Conservation (phyloP, 768 basidiomycete genomes). For the Roridomyces roridus region DNA sequence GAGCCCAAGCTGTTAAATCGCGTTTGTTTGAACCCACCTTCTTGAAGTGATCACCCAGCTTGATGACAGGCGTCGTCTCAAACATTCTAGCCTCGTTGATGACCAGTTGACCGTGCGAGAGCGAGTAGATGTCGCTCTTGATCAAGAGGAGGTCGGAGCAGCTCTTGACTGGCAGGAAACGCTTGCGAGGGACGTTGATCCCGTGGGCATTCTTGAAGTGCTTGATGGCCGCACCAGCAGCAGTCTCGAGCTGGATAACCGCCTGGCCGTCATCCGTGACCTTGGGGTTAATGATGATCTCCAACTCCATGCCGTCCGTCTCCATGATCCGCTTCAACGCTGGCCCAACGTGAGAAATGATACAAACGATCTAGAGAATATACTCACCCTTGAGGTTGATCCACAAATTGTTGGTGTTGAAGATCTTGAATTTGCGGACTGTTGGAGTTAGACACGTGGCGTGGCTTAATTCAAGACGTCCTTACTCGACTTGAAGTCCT, state of each 20-base stretch:
- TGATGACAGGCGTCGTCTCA: conserved; percentile 91
- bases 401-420: conserved; percentile 88
- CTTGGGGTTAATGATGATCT: conserved; percentile 95
- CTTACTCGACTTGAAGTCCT: conserved; percentile 88
- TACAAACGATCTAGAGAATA: background rate
- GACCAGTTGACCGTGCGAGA: conserved; percentile 86
- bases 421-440: conserved; percentile 93
- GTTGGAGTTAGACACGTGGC: conserved; percentile 13
- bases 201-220: conserved; percentile 92
- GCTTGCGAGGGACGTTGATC: conserved; percentile 92
- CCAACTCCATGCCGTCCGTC: conserved; percentile 84
- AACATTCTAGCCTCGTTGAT: conserved; percentile 88
- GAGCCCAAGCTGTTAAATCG: background rate
- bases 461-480: background rate
- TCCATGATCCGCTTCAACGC: conserved; percentile 94
- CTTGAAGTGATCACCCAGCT: conserved; percentile 97
- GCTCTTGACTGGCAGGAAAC: conserved; percentile 92
- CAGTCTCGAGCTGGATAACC: conserved; percentile 88
- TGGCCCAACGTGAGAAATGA: conserved; percentile 31
- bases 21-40: conserved; percentile 56
- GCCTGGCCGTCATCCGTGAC: conserved; percentile 84
- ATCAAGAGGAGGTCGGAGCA: conserved; percentile 90
- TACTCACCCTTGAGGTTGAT: conserved; percentile 73
- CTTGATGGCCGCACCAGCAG: conserved; percentile 93
- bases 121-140: conserved; percentile 92